Evolutionary conservation across 306 rosid species (phyloP).

Genomic region (Lotus japonicus): DNA sequence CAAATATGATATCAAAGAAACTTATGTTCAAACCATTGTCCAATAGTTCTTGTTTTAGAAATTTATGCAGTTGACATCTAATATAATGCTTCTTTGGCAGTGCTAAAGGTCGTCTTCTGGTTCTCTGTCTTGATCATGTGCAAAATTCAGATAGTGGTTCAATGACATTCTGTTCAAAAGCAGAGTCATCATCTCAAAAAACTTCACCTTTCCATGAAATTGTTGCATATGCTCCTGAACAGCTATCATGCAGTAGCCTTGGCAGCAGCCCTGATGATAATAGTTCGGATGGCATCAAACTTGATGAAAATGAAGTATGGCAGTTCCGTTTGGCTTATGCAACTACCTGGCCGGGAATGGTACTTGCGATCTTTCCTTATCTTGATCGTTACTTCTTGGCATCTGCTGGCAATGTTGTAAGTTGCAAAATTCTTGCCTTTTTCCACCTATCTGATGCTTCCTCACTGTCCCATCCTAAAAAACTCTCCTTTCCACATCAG

Average conservation of each 20-base stretch:
- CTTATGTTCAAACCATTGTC: background rate
- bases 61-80: slow-evolving; percentile 12
- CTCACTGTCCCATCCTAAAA: background rate
- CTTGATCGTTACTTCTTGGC: slow-evolving; percentile 93
- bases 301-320: slow-evolving; percentile 90
- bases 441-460: background rate
- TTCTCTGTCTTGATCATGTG: slow-evolving; percentile 75
- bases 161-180: slow-evolving; percentile 71
- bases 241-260: slow-evolving; percentile 73
- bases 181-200: slow-evolving; percentile 68
- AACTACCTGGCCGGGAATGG: slow-evolving; percentile 67
- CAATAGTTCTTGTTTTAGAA: background rate
- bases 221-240: slow-evolving; percentile 77
- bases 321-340: slow-evolving; percentile 66
- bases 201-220: slow-evolving; percentile 68
- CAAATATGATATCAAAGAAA: background rate
- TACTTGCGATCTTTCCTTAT: slow-evolving; percentile 76
- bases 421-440: slow-evolving; percentile 24
- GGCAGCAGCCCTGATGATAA: slow-evolving; percentile 84
- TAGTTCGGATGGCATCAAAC: slow-evolving; percentile 79
- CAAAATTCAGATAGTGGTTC: slow-evolving; percentile 95
- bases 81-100: slow-evolving; percentile 47
- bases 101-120: slow-evolving; percentile 84
- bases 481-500: slow-evolving; percentile 3
- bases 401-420: slow-evolving; percentile 81